Evolutionary conservation across 768 basidiomycete species (phyloP), one percentile per base, ranked within the genome.

Genomic region (Tricholoma sp.): DNA sequence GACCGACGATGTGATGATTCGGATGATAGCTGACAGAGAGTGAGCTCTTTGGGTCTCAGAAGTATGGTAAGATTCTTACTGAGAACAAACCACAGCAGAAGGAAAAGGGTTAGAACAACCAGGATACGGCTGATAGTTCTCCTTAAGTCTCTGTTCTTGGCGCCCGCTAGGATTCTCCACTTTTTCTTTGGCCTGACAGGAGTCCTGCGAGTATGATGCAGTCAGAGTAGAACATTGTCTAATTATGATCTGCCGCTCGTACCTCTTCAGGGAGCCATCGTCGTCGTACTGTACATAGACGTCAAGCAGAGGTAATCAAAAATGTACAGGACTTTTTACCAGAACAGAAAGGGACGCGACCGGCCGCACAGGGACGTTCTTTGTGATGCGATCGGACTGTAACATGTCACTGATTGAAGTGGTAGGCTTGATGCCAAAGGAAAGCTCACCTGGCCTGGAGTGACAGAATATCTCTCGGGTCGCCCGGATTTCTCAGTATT

Each of bases 321-420:
- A n/a, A 15, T 41, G 17, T 33, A 10, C 4, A 17, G 8, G 29
- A 34, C 56, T 24, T 4, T n/a, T 36, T 54, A 62, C 57, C 10
- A 57, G n/a, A 12, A 62, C 24, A 37, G 54, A 55, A 47, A 62
- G 57, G 4, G 61, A 57, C 6, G 57, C 3, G 61, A 57, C 4
- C 56, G 57, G 5, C 58, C 56, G 36, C 55, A 57, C 17, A 55
- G 54, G 11, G 59, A 57, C 18, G 56, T 54, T 17, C 28, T 42
- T 53, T 13, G 61, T 24, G 24, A 24, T 24, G 24, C 4, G 61
- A 37, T 62, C 59, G 2, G 59, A 53, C 61, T 62, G 34, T 50
- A 11, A 24, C 29, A 11, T 24, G 6, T 7, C 29, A 8, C 8
- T 54, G 5, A 29, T 37, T 15, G 9, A 42, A 9, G 9, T 42